Evolutionary conservation across 2,329 filamentous ascomycete species (phyloP), one percentile per base, ranked within the genome.

Genomic region (Epichloe elymi): DNA sequence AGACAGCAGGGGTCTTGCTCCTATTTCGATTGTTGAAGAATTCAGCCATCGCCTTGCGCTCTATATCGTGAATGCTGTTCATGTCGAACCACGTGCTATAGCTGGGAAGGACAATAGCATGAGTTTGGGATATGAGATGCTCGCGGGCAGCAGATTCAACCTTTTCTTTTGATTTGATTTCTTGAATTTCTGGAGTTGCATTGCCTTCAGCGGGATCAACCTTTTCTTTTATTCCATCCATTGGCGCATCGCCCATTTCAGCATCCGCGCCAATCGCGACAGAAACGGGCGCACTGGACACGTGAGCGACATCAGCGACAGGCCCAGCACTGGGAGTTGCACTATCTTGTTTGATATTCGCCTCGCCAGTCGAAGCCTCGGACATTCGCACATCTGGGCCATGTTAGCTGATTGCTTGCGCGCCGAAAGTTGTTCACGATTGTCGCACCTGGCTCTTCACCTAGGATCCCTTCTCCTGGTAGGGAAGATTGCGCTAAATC

Each of bases 41-140:
- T 67, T 98, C 93, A 19, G 91, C 89, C 58, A 98, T 77, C 7
- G 89, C 89, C 69, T 96, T 98, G 64, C 85, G 86, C 73, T 98
- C 93, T 60, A 96, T 86, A 54, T 82, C 80, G 68, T 96, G 87
- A 63, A 98, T 85, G 47, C 80, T 77, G 66, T 90, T 87, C 91
- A 98, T 96, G 69, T 98, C 93, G 67, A 98, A 98, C 93, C 93
- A 98, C 14, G 87, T 93, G 64, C 89, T 94, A 70, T 98, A 98
- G 66, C 91, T 97, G 20, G 93, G 93, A 20, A 98, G 80, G 56
- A 98, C 90, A 63, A 97, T 97, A 55, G 90, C 85, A 64, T 96
- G 91, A 41, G 89, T 94, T 70, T 98, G 93, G 14, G 88, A 82
- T 55, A 95, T 86, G 51, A 98, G 81, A 63, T 97, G 90, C 59